Evolutionary conservation across 2,329 filamentous ascomycete genomes (phyloP).

Genomic region (Scopulariopsis brevicaulis): DNA sequence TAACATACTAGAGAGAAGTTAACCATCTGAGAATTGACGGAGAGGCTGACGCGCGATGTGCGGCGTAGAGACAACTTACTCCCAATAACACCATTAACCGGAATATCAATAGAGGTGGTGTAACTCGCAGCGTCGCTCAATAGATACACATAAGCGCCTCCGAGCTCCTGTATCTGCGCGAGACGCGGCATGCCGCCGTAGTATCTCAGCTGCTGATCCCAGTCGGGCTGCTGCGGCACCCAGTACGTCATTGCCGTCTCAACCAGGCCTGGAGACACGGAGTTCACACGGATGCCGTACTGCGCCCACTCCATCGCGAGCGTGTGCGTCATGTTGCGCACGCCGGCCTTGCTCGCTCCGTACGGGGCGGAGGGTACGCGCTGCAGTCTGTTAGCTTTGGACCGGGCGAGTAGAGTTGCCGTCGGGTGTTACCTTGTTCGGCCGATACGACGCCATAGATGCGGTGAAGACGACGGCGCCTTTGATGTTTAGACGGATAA

Average conservation of each 20-base stretch:
- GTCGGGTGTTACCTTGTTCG: constrained; percentile 25
- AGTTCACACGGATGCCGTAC: constrained; percentile 32
- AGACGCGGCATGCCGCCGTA: constrained; percentile 45
- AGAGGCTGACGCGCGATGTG: too few relatives aligned
- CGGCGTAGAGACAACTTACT: too few relatives aligned
- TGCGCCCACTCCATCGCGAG: constrained; percentile 36
- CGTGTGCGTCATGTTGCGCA: constrained; percentile 25
- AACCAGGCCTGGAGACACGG: constrained; percentile 30
- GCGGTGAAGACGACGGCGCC: constrained; percentile 32
- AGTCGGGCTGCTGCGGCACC: constrained; percentile 39
- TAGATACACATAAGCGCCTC: constrained; percentile 44
- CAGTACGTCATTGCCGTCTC: constrained; percentile 35
- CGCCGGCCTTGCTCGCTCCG: constrained; percentile 30
- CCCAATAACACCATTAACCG: constrained; percentile 13
- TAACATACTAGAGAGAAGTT: too few relatives aligned
- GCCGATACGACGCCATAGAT: constrained; percentile 33
- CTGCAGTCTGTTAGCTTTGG: neutral
- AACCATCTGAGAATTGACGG: too few relatives aligned
- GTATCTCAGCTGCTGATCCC: constrained; percentile 44
- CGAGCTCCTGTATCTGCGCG: constrained; percentile 39
- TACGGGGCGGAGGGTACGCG: constrained; percentile 35
- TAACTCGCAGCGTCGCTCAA: constrained; percentile 39
- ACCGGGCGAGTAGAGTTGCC: neutral
- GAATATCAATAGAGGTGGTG: constrained; percentile 38
- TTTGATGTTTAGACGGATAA: constrained; percentile 21